Evolutionary conservation across 2,329 filamentous ascomycete genomes (phyloP), one percentile per base, ranked within the genome.

Genomic region (Rugonectria rugulosa): DNA sequence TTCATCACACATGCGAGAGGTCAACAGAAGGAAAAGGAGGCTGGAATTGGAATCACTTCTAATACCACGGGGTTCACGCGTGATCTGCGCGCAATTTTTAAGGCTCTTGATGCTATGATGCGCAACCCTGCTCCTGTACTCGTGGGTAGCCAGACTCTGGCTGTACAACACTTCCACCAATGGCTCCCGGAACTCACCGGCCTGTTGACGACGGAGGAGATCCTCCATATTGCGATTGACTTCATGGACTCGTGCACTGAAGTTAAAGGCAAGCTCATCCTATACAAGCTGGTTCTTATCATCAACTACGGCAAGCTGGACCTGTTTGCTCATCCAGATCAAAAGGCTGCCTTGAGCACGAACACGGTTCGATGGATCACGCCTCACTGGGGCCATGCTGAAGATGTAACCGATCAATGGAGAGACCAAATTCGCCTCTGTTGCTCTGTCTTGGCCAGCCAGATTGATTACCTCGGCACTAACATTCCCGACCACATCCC

Each of bases 111-210:
- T 73, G 81, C 84, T 14, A 85, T 99, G 75, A 97, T 99, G 91
- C 87, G 88, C 57, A 97, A 92, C 71, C 81, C 87, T 2, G 90
- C 92, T 3, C 90, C 95, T 0, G 88, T 93, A 15, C 79, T 98
- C 20, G 90, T 98, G 12, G 95, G 95, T 27, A 98, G 91, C 60
- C 96, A 99, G 75, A 98, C 95, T 0, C 79, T 99, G 44, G 88
- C 96, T 3, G 92, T 98, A 11, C 95, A 99, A 73, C 92, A 98
- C 72, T 96, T 98, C 72, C 94, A 98, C 70, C 90, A 91, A 0
- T 99, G 95, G 95, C 79, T 99, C n/a, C 94, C 95, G 0, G 94
- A 98, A 70, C 84, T 99, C 9, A 81, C 86, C 0, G 86, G 88
- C 2, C 81, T 95, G 31, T 81, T 98, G 69, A 85, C 83, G 4